Percentiles rank a stretch among this genome's conserved stretches.
phyloP scores from a whole-genome alignment of 257 asterid genomes.

The Primulina eburnea region DNA sequence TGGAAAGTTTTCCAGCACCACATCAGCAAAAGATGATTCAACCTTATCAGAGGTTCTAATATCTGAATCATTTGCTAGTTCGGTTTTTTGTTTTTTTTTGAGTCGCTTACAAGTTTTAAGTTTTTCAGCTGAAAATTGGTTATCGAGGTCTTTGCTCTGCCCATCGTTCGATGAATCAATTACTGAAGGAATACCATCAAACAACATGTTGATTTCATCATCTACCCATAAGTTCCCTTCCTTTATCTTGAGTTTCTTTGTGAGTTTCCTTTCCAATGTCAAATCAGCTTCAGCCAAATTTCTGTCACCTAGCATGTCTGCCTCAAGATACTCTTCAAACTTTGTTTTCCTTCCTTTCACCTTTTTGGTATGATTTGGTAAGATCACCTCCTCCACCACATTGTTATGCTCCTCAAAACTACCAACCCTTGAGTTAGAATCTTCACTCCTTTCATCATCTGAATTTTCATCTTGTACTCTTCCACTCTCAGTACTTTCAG shows the following conservation, averaged over 20 bases:
- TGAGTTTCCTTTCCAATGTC: slow-evolving; percentile 34
- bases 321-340: slow-evolving; percentile 43
- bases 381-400: slow-evolving; percentile 25
- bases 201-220: slow-evolving; percentile 30
- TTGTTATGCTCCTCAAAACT: slow-evolving; percentile 36
- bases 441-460: slow-evolving; percentile 27
- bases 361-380: slow-evolving; percentile 32
- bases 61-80: background rate
- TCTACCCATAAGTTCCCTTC: slow-evolving; percentile 30
- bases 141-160: slow-evolving; percentile 16
- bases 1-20: too few relatives aligned
- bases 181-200: slow-evolving; percentile 45
- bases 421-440: slow-evolving; percentile 31
- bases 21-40: too few relatives aligned
- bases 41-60: too few relatives aligned
- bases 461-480: slow-evolving; percentile 6
- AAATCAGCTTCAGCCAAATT: slow-evolving; percentile 39
- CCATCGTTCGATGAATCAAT: slow-evolving; percentile 27
- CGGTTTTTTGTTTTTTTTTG: slow-evolving; percentile 32
- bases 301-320: slow-evolving; percentile 28
- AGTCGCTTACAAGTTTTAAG: slow-evolving; percentile 11
- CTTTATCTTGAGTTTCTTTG: slow-evolving; percentile 35
- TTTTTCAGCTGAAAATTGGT: slow-evolving; percentile 20
- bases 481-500: slow-evolving; percentile 21
- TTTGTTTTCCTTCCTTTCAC: slow-evolving; percentile 39